Evolutionary conservation across 2,329 filamentous ascomycete genomes (phyloP).

Genomic region (Epichloe typhina): DNA sequence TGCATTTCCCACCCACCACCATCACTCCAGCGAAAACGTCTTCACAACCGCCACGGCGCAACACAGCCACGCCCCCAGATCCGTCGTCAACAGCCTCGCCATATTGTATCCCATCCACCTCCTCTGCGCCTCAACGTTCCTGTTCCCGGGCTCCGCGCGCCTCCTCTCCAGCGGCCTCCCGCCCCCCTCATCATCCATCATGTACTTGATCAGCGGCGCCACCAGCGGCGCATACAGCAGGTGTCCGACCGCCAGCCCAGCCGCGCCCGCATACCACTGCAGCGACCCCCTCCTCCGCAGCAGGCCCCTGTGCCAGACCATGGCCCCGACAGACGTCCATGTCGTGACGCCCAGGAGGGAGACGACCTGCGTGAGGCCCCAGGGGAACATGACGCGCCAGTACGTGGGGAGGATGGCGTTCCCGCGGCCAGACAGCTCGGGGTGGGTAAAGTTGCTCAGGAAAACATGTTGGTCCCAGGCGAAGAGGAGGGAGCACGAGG

Average conservation of each 20-base stretch:
- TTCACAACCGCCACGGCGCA: slow-evolving; percentile 13
- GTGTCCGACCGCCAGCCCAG: slow-evolving; percentile 18
- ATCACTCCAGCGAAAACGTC: slow-evolving; percentile 5
- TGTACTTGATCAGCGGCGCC: slow-evolving; percentile 17
- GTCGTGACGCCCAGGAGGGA: slow-evolving; percentile 22
- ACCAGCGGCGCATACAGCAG: slow-evolving; percentile 21
- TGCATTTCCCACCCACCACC: background rate
- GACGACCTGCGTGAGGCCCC: slow-evolving; percentile 20
- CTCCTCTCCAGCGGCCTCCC: slow-evolving; percentile 6
- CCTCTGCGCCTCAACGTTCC: slow-evolving; percentile 17
- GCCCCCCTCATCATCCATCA: slow-evolving; percentile 15
- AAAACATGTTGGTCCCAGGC: slow-evolving; percentile 32
- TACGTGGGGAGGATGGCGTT: slow-evolving; percentile 28
- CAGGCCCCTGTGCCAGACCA: slow-evolving; percentile 12
- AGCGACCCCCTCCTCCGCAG: slow-evolving; percentile 14
- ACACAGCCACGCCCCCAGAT: slow-evolving; percentile 21
- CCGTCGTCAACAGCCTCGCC: slow-evolving; percentile 19
- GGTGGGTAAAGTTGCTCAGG: slow-evolving; percentile 22
- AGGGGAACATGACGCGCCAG: slow-evolving; percentile 28
- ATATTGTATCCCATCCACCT: slow-evolving; percentile 20
- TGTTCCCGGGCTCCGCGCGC: slow-evolving; percentile 8
- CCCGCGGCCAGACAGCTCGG: slow-evolving; percentile 15
- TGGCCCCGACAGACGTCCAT: slow-evolving; percentile 14
- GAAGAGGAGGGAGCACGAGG: slow-evolving; percentile 31
- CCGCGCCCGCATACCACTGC: slow-evolving; percentile 21